phyloP scores from a whole-genome alignment of 805 yeast species.

The Nakazawaea pomicola region DNA sequence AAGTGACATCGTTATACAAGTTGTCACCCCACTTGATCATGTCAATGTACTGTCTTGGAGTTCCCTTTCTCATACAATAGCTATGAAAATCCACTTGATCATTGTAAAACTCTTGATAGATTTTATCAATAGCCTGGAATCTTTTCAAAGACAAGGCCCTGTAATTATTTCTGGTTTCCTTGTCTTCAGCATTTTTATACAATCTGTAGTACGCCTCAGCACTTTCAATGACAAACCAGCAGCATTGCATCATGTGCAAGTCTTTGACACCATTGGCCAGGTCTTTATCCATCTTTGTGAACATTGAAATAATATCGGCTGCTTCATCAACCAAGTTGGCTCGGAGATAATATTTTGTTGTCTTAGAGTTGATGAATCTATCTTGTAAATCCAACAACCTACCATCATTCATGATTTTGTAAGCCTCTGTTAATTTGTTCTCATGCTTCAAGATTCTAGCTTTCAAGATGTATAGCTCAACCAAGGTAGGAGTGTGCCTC shows the following conservation, averaged over 20 bases:
- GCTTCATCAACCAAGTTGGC: constrained; percentile 74
- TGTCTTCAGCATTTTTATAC: constrained; percentile 32
- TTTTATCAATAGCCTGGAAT: constrained; percentile 56
- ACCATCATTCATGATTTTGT: constrained; percentile 62
- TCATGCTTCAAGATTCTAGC: constrained; percentile 75
- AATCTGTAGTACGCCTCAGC: constrained; percentile 77
- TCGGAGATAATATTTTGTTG: constrained; percentile 78
- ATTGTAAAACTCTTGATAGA: constrained; percentile 63
- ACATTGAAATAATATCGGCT: constrained; percentile 63
- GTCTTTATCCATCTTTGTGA: constrained; percentile 75
- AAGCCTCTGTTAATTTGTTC: constrained; percentile 60
- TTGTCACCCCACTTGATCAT: constrained; percentile 81
- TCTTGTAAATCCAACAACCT: constrained; percentile 81
- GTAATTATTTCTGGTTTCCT: constrained; percentile 34
- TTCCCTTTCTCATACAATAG: constrained; percentile 86
- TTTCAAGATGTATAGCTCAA: constrained; percentile 74
- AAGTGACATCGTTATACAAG: constrained; percentile 65
- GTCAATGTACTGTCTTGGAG: constrained; percentile 76
- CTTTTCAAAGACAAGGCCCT: constrained; percentile 79
- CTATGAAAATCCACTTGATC: constrained; percentile 96
- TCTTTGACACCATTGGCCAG: constrained; percentile 81
- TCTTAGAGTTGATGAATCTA: constrained; percentile 82
- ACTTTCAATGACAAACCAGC: constrained; percentile 81
- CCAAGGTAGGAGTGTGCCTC: constrained; percentile 74
- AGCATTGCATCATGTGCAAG: constrained; percentile 83